Conservation (phyloP, 2,329 filamentous ascomycete species). For the Dothideomycetes sp. region DNA sequence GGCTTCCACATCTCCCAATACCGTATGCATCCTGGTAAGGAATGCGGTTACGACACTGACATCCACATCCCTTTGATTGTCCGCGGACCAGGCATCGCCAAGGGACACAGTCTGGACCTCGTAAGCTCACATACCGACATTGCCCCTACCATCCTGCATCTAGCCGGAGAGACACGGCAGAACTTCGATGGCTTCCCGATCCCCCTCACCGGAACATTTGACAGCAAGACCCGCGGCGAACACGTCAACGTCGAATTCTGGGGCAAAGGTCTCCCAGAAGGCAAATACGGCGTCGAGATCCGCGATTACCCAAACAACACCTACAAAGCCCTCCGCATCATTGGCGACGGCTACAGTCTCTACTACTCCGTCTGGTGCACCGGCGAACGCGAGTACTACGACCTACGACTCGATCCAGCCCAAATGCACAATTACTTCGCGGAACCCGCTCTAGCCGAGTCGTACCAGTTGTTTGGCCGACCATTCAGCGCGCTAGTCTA, state of each 20-base stretch:
- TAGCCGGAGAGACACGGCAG: constrained; percentile 25
- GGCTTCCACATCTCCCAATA: constrained; percentile 52
- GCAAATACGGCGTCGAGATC: constrained; percentile 16
- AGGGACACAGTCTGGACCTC: constrained; percentile 29
- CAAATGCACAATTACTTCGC: constrained; percentile 12
- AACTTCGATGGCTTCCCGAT: constrained; percentile 50
- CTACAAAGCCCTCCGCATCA: constrained; percentile 20
- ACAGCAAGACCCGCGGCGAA: constrained; percentile 30
- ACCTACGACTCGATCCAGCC: constrained; percentile 20
- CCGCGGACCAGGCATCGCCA: constrained; percentile 44
- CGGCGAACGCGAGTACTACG: constrained; percentile 56
- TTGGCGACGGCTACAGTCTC: constrained; percentile 38
- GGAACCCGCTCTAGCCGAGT: not conserved
- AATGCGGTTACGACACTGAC: constrained; percentile 48
- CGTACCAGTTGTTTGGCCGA: not conserved
- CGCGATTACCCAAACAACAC: constrained; percentile 17
- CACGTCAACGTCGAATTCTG: constrained; percentile 32
- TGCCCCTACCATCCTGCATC: constrained; percentile 46
- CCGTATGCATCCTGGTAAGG: constrained; percentile 46
- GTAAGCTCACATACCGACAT: constrained; percentile 55
- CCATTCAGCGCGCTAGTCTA: constrained; percentile 3
- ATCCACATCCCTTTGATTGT: constrained; percentile 50
- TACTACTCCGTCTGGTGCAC: constrained; percentile 61
- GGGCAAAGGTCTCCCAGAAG: constrained; percentile 25
- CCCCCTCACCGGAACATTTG: constrained; percentile 17